Base-by-base conservation (phyloP, 2,329 filamentous ascomycete species). In the Hypoxylon sp. region DNA sequence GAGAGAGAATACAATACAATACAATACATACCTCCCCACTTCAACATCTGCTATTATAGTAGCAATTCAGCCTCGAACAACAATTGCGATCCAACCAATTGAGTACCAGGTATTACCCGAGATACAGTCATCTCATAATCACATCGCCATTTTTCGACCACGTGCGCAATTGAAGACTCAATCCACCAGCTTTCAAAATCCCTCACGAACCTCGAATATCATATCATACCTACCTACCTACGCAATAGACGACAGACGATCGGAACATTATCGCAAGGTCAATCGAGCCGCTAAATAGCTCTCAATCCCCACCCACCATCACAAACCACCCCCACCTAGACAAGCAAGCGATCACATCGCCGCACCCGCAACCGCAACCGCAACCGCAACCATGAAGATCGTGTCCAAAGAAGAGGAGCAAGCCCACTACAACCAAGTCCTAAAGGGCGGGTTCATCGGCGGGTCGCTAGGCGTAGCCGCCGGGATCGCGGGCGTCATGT, bases 391-490 rank as follows among this genome's bases (percentile, higher is more conserved):
- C 58, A 99, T 97, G 94, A 97, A 97, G 87, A 79, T 97, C 69
- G 82, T 97, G 70, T 95, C 89, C 65, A 91, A 93, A 71, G 91
- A 97, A 83, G 90, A 97, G 77, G 92, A 97, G 76, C 72, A 79
- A 54, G 89, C 83, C 44, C 92, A 97, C 81, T 96, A 95, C 82
- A 76, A 79, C 70, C 78, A 82, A 52, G 94, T 95, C 55, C 68
- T 97, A 62, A 87, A 84, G 69, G 92, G 91, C 62, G 93, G 94
- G 63, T 67, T 84, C 58, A 73, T 89, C 59, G 94, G 93, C 61
- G 89, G 89, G 58, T 43, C 79, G 8, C 63, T 84, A 32, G 92
- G 94, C 58, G 75, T 91, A 2, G 78, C 75, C 26, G 67, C 85
- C 21, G 92, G 93, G 58, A 62, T 83, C 6, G 78, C 78, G 19